Percentiles rank a stretch among this genome's conserved stretches.
Conservation (phyloP, 2,329 filamentous ascomycete species). For the Diplodia intermedia region DNA sequence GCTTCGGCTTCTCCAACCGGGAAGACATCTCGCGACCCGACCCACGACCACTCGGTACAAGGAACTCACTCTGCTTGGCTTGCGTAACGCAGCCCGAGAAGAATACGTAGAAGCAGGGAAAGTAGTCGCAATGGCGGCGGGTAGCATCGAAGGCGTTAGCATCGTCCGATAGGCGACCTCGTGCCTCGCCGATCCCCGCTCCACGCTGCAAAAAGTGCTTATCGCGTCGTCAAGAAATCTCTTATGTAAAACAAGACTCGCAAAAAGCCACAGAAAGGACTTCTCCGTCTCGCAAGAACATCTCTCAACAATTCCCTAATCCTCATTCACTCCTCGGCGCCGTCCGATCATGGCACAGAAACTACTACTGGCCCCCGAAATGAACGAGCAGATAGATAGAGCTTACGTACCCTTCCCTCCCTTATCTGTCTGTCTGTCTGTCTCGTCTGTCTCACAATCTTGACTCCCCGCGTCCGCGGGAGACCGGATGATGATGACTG, state of each 20-base stretch:
- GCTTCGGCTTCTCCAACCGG: background rate
- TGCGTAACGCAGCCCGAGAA: background rate
- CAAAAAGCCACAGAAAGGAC: too few species aligned
- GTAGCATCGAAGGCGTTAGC: constrained; percentile 12
- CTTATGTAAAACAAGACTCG: constrained; percentile 21
- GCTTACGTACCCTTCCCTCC: background rate
- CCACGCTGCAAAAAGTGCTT: background rate
- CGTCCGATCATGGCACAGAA: background rate
- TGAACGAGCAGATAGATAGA: too few species aligned
- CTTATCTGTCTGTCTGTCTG: background rate
- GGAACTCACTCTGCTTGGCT: too few species aligned
- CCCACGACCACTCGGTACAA: background rate
- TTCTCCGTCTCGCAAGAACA: background rate
- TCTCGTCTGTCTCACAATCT: background rate
- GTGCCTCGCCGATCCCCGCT: background rate
- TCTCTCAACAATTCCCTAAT: background rate
- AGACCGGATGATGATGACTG: background rate
- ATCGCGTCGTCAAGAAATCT: background rate
- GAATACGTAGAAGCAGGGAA: background rate
- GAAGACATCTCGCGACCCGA: background rate
- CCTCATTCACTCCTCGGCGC: background rate
- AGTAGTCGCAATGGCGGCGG: background rate
- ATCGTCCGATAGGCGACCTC: background rate
- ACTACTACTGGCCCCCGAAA: too few species aligned
- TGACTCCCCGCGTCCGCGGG: too few species aligned